These are phyloP conservation scores for Suhomyces ambrosiae DNA, from an alignment of 1,139 yeast genomes.

Conservation along the genomic window DNA sequence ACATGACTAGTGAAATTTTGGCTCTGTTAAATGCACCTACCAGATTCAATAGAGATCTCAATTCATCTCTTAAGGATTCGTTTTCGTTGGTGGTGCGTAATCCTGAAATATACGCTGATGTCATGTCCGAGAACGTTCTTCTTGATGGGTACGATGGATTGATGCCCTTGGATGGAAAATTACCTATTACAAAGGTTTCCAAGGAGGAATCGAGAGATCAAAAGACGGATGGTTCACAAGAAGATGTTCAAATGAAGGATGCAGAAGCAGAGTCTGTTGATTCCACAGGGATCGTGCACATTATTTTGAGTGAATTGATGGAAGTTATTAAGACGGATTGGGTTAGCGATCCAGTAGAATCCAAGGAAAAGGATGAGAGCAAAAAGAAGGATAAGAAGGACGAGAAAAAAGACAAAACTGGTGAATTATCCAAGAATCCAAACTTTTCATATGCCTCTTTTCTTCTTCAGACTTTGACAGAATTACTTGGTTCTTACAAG, in stretches of 20 bases:
- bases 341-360: slow-evolving; percentile 36
- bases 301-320: slow-evolving; percentile 66
- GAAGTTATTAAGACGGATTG: slow-evolving; percentile 54
- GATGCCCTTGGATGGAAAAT: slow-evolving; percentile 16
- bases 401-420: slow-evolving; percentile 19
- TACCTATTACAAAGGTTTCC: slow-evolving; percentile 14
- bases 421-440: slow-evolving; percentile 39
- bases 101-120: slow-evolving; percentile 56
- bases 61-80: slow-evolving; percentile 55
- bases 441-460: slow-evolving; percentile 69
- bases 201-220: slow-evolving; percentile 20
- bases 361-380: slow-evolving; percentile 14
- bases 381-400: slow-evolving; percentile 11
- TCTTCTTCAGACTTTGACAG: slow-evolving; percentile 67
- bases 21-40: slow-evolving; percentile 34
- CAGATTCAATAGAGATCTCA: slow-evolving; percentile 47
- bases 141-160: slow-evolving; percentile 51
- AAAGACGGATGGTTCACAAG: slow-evolving; percentile 17
- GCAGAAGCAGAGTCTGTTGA: slow-evolving; percentile 22
- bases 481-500: slow-evolving; percentile 75
- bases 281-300: slow-evolving; percentile 63
- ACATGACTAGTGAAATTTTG: slow-evolving; percentile 52
- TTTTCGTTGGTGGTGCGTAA: slow-evolving; percentile 60
- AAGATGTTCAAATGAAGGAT: slow-evolving; percentile 43
- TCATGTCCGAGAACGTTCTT: slow-evolving; percentile 50